Conservation (phyloP, 495 filamentous ascomycete species). For the Astrothelium subdiscretum region DNA sequence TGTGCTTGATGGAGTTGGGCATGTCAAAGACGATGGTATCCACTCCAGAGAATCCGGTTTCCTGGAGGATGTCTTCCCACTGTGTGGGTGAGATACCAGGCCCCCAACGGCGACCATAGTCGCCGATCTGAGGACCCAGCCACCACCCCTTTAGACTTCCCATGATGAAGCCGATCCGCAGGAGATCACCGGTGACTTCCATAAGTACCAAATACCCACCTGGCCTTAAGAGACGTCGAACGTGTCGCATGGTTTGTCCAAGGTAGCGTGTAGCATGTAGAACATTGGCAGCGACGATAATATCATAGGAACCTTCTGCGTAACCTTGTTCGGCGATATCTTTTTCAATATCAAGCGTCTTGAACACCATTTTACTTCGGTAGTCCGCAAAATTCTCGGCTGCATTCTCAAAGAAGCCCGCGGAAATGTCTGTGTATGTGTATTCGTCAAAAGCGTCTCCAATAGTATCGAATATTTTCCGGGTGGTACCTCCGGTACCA, state of each 20-base stretch:
- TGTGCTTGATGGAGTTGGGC: not conserved
- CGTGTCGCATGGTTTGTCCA: conserved; percentile 3
- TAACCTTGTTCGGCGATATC: conserved; percentile 14
- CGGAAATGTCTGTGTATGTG: conserved; percentile 15
- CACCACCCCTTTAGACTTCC: too few species aligned
- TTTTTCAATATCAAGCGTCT: conserved; percentile 12
- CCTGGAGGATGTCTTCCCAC: conserved; percentile 34
- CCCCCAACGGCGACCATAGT: too few species aligned
- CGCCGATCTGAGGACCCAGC: too few species aligned
- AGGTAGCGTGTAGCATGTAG: conserved; percentile 10
- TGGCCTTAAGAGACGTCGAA: conserved; percentile 9
- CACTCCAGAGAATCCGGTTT: conserved; percentile 36
- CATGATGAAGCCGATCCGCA: too few species aligned
- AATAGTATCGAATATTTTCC: not conserved
- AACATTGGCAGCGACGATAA: conserved; percentile 12
- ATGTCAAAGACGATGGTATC: conserved; percentile 31
- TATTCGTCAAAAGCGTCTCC: not conserved
- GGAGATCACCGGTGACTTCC: conserved; percentile 3
- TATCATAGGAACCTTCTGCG: conserved; percentile 9
- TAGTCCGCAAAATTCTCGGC: conserved; percentile 3
- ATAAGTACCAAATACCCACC: conserved; percentile 11
- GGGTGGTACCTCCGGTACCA: conserved; percentile 14
- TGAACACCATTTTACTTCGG: conserved; percentile 3
- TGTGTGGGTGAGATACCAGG: too few species aligned
- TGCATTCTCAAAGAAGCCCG: conserved; percentile 11